phyloP scores from a whole-genome alignment of 352 stramenopile genomes.

The Phytophthora gonapodyides region DNA sequence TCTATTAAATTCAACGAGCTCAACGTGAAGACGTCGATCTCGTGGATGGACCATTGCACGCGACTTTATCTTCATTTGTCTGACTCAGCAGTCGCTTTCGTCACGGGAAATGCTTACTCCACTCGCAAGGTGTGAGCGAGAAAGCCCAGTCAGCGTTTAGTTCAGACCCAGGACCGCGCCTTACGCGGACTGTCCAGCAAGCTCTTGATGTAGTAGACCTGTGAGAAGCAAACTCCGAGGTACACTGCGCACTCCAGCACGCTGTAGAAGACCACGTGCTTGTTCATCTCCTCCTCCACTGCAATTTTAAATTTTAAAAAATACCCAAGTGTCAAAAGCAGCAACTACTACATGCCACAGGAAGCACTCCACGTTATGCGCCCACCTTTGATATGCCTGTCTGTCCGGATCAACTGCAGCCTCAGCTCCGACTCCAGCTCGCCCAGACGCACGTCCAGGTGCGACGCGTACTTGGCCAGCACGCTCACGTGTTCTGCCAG shows the following conservation, averaged over 20 bases:
- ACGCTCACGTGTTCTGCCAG: slow-evolving; percentile 75
- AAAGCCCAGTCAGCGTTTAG: too few relatives aligned
- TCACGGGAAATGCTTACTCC: too few relatives aligned
- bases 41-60: background rate
- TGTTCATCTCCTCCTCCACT: slow-evolving; percentile 83
- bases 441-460: slow-evolving; percentile 77
- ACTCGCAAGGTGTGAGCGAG: too few relatives aligned
- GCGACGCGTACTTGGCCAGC: slow-evolving; percentile 81
- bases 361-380: background rate
- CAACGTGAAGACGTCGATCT: too few relatives aligned
- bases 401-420: slow-evolving; percentile 73
- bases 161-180: slow-evolving; percentile 55
- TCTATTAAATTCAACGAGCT: slow-evolving; percentile 32
- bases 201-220: slow-evolving; percentile 82
- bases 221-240: slow-evolving; percentile 65
- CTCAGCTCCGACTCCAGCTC: slow-evolving; percentile 82
- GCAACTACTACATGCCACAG: background rate
- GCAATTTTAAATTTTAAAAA: slow-evolving; percentile 5
- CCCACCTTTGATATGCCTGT: slow-evolving; percentile 76
- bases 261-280: slow-evolving; percentile 76
- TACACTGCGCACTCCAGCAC: slow-evolving; percentile 76
- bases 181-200: slow-evolving; percentile 65
- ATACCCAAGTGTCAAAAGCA: slow-evolving; percentile 3
- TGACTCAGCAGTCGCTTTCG: too few relatives aligned
- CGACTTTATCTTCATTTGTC: background rate